Percentiles rank a stretch among this genome's conserved stretches.
Evolutionary conservation across 106 monocot genomes (phyloP).

Genomic region (Phalaenopsis aphrodite): DNA sequence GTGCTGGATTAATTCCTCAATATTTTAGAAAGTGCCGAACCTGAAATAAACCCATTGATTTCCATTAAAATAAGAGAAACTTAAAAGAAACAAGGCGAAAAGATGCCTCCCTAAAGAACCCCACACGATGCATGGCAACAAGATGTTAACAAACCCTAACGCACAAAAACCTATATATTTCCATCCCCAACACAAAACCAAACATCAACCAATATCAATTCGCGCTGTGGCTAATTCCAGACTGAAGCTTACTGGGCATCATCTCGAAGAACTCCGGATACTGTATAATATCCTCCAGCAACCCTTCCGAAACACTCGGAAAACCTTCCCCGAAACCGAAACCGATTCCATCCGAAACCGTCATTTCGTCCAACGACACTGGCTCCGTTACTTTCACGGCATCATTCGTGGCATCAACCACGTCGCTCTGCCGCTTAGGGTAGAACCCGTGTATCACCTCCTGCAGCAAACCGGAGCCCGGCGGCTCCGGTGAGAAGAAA

Average conservation of each 20-base stretch:
- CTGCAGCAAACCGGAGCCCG: constrained; percentile 51
- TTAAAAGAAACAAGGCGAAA: not conserved
- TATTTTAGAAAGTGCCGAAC: too few species aligned
- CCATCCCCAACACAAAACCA: not conserved
- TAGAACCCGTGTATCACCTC: constrained; percentile 47
- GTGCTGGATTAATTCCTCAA: too few species aligned
- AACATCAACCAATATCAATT: constrained; percentile 5
- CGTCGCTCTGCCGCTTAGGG: not conserved
- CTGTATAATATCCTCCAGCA: constrained; percentile 56
- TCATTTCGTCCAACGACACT: not conserved
- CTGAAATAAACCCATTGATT: not conserved
- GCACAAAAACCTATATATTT: not conserved
- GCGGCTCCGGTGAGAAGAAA: constrained; percentile 24
- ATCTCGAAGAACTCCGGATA: constrained; percentile 54
- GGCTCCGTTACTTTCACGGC: not conserved
- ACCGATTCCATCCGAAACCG: not conserved
- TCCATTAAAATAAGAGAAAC: not conserved
- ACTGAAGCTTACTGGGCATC: constrained; percentile 10
- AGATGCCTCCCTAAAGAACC: not conserved
- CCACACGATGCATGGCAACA: not conserved
- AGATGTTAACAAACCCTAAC: not conserved
- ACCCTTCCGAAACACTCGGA: constrained; percentile 35
- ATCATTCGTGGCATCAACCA: not conserved
- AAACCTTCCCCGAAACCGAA: constrained; percentile 6
- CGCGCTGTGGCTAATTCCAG: not conserved